Base-by-base conservation (phyloP, 345 rosid species). In the Lenwebbia sp. region DNA sequence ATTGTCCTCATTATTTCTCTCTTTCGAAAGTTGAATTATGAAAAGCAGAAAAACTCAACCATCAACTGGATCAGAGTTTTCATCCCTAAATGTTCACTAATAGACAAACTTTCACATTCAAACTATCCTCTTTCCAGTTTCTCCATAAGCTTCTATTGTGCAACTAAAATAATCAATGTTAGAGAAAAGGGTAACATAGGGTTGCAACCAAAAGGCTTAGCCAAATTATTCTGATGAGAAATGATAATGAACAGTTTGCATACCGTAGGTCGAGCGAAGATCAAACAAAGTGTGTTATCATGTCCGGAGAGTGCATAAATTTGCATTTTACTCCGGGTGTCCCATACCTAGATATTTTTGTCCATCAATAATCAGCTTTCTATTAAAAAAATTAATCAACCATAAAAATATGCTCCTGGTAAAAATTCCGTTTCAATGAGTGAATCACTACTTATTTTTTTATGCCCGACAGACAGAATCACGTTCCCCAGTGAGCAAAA, bases 381-480 rank as follows among this genome's bases (percentile, higher is more conserved):
- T 23, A 28, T 15, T n/a, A 8, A 41, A 21, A 40, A 3, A 19
- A 50, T 0, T 74, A 10, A 49, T 62, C 37, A 84, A 57, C 21
- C 5, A 7, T 62, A 62, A 62, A 28, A 60, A 28, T 7, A 6
- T 3, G 75, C 75, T 62, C 21, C 75, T 28, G 75, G 7, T 28
- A 30, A 62, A 40, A 30, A 62, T 40, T 62, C 17, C 75, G 28
- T 28, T 62, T 62, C 15, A 30, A 62, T 28, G 21, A 60, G 40
- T 15, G 75, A 62, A 62, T 62, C 40, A 14, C 40, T 62, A 30
- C 17, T 30, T 28, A 62, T 28, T 30, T 62, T 62, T 62, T 83
- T 90, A 81, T 93, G 96, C 99, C 94, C 99, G 95, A 86, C 99
- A 96, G 86, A 97, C 99, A 86, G 99, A 96, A 93, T 97, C 99